A percentile compares a stretch with the other conserved stretches of the same genome.
These are phyloP conservation scores for Zalerion maritima DNA, from an alignment of 495 filamentous ascomycete genomes.

Conservation along the genomic window DNA sequence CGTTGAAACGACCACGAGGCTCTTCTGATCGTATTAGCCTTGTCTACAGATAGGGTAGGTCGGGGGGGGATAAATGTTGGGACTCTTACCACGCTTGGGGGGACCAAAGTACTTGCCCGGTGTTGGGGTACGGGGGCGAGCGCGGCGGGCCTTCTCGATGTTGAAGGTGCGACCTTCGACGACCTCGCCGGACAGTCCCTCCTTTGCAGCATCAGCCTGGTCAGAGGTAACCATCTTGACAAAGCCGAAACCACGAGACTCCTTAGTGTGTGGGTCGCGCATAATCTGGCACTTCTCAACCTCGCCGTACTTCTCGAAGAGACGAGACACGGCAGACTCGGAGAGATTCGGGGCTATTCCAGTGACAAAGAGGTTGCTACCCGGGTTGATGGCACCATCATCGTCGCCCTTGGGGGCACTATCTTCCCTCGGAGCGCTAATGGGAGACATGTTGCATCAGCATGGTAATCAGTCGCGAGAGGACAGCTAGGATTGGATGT, in stretches of 20 bases:
- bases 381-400: slow-evolving; percentile 72
- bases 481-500: slow-evolving; percentile 15
- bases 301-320: slow-evolving; percentile 97
- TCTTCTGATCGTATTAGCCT: slow-evolving; percentile 4
- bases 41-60: slow-evolving; percentile 2
- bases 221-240: slow-evolving; percentile 95
- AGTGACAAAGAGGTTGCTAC: slow-evolving; percentile 97
- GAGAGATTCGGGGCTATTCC: slow-evolving; percentile 91
- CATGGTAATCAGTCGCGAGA: slow-evolving; percentile 19
- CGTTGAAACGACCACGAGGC: slow-evolving; percentile 25
- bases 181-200: slow-evolving; percentile 85
- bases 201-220: slow-evolving; percentile 91
- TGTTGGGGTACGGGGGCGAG: slow-evolving; percentile 86
- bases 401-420: slow-evolving; percentile 50
- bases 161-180: slow-evolving; percentile 92
- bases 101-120: slow-evolving; percentile 99
- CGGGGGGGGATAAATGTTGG: slow-evolving; percentile 2
- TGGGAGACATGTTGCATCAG: slow-evolving; percentile 18
- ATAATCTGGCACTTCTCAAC: slow-evolving; percentile 99
- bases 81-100: slow-evolving; percentile 78
- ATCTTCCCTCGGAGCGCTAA: slow-evolving; percentile 33
- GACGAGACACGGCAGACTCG: slow-evolving; percentile 78
- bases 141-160: slow-evolving; percentile 97
- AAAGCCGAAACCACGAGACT: slow-evolving; percentile 97
- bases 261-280: slow-evolving; percentile 93